Base-by-base conservation (phyloP, 2,329 filamentous ascomycete genomes). In the Aspergillus unguis region DNA sequence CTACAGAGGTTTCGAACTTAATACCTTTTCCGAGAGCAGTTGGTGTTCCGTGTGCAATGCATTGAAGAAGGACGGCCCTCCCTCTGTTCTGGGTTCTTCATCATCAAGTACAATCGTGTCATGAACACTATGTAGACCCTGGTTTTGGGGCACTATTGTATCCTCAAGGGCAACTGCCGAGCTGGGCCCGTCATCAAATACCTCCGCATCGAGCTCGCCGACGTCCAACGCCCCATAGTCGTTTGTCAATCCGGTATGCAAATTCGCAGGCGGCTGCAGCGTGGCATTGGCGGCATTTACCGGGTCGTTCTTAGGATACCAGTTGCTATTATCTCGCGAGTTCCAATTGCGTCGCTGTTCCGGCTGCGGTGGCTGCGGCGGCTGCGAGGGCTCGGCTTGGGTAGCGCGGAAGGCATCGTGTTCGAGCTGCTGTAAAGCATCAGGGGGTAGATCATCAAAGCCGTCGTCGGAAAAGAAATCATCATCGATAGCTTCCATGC, bases 401-500 rank as follows among this genome's bases (percentile, higher is more conserved):
- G 72, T 76, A n/a, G 73, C 73, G 53, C 65, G 65, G 48, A 69
- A 69, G n/a, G 75, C 75, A 62, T 71, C 65, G 53, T 77, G 67
- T 58, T 78, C 75, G 37, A 79, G 65, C 58, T 75, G 67, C 53
- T 73, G 65, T 45, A 76, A 62, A 23, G 74, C 71, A 49, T 72
- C 64, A 28, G 71, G 65, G 41, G 74, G 71, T 48, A 78, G 65
- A 52, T 70, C 70, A 54, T 76, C 75, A 60, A 76, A 72, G 56
- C 69, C 70, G 56, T 76, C 73, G 58, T 77, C 75, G 52, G 73
- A 77, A 65, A 77, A 76, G 61, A 71, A 71, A 53, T 75, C 74
- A 65, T 77, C 73, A 62, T 75, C 74, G 65, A 69, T 71, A 63
- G 71, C 69, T 68, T 75, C 75, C 75, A 76, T 76, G 64, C 71